Conservation (phyloP, 2,329 filamentous ascomycete species). For the Fusarium bactridioides region DNA sequence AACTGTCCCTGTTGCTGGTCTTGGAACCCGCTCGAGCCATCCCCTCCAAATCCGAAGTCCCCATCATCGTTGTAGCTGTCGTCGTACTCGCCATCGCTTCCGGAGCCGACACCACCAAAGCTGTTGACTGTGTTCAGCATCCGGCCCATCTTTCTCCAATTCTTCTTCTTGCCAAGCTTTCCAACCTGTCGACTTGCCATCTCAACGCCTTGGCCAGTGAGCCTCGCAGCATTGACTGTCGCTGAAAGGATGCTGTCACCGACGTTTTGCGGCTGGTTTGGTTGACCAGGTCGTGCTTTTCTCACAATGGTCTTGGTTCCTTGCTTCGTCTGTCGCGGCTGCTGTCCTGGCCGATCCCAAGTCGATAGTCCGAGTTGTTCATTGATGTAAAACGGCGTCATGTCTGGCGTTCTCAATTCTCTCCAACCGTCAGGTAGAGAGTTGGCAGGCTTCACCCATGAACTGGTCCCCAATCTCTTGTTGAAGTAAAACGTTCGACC, state of each 20-base stretch:
- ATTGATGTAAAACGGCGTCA: slow-evolving; percentile 39
- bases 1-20: slow-evolving; percentile 22
- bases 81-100: slow-evolving; percentile 13
- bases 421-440: slow-evolving; percentile 39
- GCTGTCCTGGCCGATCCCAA: slow-evolving; percentile 43
- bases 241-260: slow-evolving; percentile 22
- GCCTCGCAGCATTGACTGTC: slow-evolving; percentile 32
- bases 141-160: slow-evolving; percentile 34
- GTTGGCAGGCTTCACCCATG: slow-evolving; percentile 38
- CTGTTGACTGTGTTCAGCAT: slow-evolving; percentile 17
- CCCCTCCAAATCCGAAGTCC: not conserved
- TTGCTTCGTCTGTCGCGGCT: slow-evolving; percentile 24
- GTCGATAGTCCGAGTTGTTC: slow-evolving; percentile 38
- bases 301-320: not conserved
- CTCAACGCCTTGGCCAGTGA: slow-evolving; percentile 31
- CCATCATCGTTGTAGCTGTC: slow-evolving; percentile 1
- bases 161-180: slow-evolving; percentile 41
- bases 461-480: slow-evolving; percentile 23
- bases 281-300: slow-evolving; percentile 12
- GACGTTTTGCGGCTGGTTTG: not conserved
- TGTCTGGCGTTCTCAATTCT: slow-evolving; percentile 39
- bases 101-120: not conserved
- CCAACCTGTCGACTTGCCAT: slow-evolving; percentile 35
- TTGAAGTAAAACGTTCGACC: slow-evolving; percentile 40
- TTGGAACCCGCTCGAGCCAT: not conserved